A percentile compares a stretch with the other conserved stretches of the same genome.
Evolutionary conservation across 768 basidiomycete genomes (phyloP).

Genomic region (Amanita fuliginea): DNA sequence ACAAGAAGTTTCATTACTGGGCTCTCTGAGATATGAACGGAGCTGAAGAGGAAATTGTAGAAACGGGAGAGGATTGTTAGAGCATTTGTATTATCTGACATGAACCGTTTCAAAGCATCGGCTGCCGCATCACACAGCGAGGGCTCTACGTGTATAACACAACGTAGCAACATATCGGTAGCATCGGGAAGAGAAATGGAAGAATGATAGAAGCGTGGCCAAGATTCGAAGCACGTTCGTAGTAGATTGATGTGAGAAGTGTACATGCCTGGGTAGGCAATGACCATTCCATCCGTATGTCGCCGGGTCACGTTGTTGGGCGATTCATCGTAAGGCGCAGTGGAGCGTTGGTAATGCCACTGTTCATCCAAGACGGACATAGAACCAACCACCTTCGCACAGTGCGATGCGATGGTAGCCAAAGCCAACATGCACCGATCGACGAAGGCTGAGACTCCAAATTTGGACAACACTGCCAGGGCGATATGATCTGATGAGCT

Average conservation of each 20-base stretch:
- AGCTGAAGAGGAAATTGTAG: conserved; percentile 65
- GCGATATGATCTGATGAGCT: conserved; percentile 58
- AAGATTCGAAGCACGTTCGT: conserved; percentile 68
- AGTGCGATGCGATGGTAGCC: conserved; percentile 43
- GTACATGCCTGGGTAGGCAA: conserved; percentile 57
- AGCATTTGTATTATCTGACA: conserved; percentile 46
- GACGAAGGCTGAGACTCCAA: conserved; percentile 63
- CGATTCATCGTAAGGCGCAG: conserved; percentile 55
- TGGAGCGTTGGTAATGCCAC: conserved; percentile 54
- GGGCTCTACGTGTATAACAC: conserved; percentile 81
- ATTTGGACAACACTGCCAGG: conserved; percentile 40
- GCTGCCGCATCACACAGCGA: conserved; percentile 56
- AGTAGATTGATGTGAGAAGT: conserved; percentile 60
- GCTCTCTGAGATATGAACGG: conserved; percentile 52
- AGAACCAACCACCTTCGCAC: conserved; percentile 52
- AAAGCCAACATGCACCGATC: conserved; percentile 52
- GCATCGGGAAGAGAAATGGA: conserved; percentile 45
- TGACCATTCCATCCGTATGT: conserved; percentile 46
- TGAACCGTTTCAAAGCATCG: conserved; percentile 61
- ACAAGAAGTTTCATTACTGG: conserved; percentile 50
- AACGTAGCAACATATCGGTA: conserved; percentile 70
- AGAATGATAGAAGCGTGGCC: conserved; percentile 71
- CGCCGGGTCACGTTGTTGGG: conserved; percentile 57
- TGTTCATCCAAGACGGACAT: conserved; percentile 86
- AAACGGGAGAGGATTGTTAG: conserved; percentile 51